Conservation (phyloP, 2,329 filamentous ascomycete species). For the Aspergillus sp. region DNA sequence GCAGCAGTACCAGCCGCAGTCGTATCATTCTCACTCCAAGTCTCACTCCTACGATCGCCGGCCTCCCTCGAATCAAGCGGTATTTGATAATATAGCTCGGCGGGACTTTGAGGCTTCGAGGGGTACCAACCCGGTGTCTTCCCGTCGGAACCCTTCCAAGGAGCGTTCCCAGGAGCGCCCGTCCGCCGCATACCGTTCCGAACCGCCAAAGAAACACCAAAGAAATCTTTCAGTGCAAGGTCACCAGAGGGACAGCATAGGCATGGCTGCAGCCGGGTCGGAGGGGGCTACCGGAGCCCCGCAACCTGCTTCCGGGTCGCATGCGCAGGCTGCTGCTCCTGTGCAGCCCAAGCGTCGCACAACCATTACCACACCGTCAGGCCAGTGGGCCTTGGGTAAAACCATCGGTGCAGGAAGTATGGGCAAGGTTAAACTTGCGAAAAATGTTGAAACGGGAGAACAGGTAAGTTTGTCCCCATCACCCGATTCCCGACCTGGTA, state of each 20-base stretch:
- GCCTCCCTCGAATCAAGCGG: constrained; percentile 42
- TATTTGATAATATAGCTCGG: constrained; percentile 53
- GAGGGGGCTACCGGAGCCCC: constrained; percentile 52
- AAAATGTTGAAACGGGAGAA: constrained; percentile 83
- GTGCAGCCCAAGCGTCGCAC: constrained; percentile 57
- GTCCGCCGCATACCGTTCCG: constrained; percentile 47
- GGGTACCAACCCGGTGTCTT: constrained; percentile 53
- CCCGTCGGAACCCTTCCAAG: constrained; percentile 60
- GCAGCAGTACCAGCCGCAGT: constrained; percentile 8
- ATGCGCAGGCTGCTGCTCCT: constrained; percentile 25
- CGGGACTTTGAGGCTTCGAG: constrained; percentile 71
- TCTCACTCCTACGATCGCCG: constrained; percentile 42
- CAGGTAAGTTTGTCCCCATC: constrained; percentile 56
- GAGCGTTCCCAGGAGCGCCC: constrained; percentile 49
- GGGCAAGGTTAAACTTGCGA: constrained; percentile 96
- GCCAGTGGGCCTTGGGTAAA: constrained; percentile 92
- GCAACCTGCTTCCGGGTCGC: constrained; percentile 36
- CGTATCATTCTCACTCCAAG: constrained; percentile 25
- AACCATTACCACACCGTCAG: constrained; percentile 82
- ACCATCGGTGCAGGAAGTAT: constrained; percentile 97
- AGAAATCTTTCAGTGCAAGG: constrained; percentile 36
- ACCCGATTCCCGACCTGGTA: neutral
- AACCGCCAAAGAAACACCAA: constrained; percentile 44
- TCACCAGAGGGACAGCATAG: constrained; percentile 40
- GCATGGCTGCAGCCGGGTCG: constrained; percentile 44